Percentiles rank a stretch among this genome's conserved stretches.
These are phyloP conservation scores for Didymella segeticola DNA, from an alignment of 2,329 filamentous ascomycete species.

Conservation along the genomic window DNA sequence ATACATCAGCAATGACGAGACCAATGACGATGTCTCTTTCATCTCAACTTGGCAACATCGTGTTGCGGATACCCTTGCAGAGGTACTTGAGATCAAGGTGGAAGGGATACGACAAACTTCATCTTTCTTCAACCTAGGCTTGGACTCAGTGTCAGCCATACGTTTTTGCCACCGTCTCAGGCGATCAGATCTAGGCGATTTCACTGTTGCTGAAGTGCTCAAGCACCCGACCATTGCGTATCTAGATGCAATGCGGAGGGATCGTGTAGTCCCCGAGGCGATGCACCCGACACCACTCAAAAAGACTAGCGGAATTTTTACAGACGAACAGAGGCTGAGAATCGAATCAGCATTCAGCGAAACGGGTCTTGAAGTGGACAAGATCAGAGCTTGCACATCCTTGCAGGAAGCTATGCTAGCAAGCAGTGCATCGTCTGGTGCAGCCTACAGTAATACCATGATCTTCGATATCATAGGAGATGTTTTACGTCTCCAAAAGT, in stretches of 20 bases:
- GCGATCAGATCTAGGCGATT: slow-evolving; percentile 51
- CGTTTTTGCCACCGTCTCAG: slow-evolving; percentile 67
- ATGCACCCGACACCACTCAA: not conserved
- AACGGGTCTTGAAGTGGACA: slow-evolving; percentile 51
- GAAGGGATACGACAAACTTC: slow-evolving; percentile 66
- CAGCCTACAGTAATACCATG: slow-evolving; percentile 76
- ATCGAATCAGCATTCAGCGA: slow-evolving; percentile 23
- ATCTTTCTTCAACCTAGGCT: slow-evolving; percentile 77
- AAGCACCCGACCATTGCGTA: slow-evolving; percentile 70
- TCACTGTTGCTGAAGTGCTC: slow-evolving; percentile 75
- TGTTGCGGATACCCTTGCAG: slow-evolving; percentile 63
- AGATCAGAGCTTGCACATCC: slow-evolving; percentile 80
- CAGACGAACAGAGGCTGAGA: slow-evolving; percentile 14
- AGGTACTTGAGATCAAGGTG: slow-evolving; percentile 56
- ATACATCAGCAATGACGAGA: slow-evolving; percentile 40
- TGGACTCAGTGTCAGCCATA: slow-evolving; percentile 87
- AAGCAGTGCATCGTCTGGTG: slow-evolving; percentile 54
- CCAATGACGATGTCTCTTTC: slow-evolving; percentile 11
- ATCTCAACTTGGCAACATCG: slow-evolving; percentile 55
- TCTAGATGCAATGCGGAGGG: slow-evolving; percentile 47
- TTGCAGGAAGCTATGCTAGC: slow-evolving; percentile 88
- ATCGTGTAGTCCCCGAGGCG: slow-evolving; percentile 34
- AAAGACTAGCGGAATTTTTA: slow-evolving; percentile 22
- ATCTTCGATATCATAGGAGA: slow-evolving; percentile 66
- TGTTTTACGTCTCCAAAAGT: slow-evolving; percentile 57